These are phyloP conservation scores for Digitaria exilis DNA, from an alignment of 202 grass and related monocot species.

Conservation along the genomic window DNA sequence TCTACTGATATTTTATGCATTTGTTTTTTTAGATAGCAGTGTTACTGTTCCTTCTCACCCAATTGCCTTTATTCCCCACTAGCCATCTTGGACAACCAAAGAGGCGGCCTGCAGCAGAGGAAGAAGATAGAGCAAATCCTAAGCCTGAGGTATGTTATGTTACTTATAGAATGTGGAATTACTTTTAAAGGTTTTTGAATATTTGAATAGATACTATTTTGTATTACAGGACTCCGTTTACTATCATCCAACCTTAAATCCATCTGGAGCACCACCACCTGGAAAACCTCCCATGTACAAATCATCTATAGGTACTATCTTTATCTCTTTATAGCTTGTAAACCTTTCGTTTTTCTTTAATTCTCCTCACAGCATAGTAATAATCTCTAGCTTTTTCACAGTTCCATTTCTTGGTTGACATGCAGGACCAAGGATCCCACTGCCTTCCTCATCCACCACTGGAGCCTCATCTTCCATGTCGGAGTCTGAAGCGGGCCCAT, in stretches of 20 bases:
- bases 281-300: slow-evolving; percentile 99
- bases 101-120: slow-evolving; percentile 71
- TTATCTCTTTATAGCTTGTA: slow-evolving; percentile 17
- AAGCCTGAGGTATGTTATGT: slow-evolving; percentile 76
- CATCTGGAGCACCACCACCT: slow-evolving; percentile 94
- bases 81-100: slow-evolving; percentile 92
- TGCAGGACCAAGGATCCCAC: slow-evolving; percentile 73
- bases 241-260: slow-evolving; percentile 95
- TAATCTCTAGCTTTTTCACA: slow-evolving; percentile 21
- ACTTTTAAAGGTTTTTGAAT: slow-evolving; percentile 14
- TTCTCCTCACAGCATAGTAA: slow-evolving; percentile 4
- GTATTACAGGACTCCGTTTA: slow-evolving; percentile 91
- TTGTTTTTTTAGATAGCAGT: slow-evolving; percentile 38
- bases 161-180: neutral
- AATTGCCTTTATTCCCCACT: slow-evolving; percentile 11
- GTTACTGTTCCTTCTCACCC: slow-evolving; percentile 22
- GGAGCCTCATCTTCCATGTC: slow-evolving; percentile 70
- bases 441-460: slow-evolving; percentile 53
- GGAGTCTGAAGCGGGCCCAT: slow-evolving; percentile 75
- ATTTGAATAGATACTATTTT: slow-evolving; percentile 39
- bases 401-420: slow-evolving; percentile 34
- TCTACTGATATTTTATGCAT: slow-evolving; percentile 28
- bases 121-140: slow-evolving; percentile 78
- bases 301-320: slow-evolving; percentile 81
- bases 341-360: neutral